phyloP scores from a whole-genome alignment of 2,329 filamentous ascomycete genomes.

The Fusarium xyrophilum region DNA sequence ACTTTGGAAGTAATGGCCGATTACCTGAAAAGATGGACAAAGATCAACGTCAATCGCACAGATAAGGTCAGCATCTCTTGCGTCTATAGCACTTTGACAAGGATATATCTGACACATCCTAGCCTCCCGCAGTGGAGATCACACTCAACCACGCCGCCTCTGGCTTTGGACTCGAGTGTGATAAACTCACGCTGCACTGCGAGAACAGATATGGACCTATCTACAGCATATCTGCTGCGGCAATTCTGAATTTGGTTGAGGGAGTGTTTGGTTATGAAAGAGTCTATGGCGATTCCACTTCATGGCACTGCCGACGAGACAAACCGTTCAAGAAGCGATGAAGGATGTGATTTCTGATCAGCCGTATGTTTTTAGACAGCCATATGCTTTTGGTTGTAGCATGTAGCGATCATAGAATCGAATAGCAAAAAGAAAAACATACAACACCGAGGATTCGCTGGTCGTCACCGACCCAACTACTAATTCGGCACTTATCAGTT shows the following conservation, averaged over 20 bases:
- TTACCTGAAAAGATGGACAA: constrained; percentile 57
- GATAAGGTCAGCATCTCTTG: constrained; percentile 42
- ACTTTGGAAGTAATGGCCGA: constrained; percentile 54
- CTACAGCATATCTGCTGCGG: constrained; percentile 51
- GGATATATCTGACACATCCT: not conserved
- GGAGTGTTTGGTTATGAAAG: constrained; percentile 54
- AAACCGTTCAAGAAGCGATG: constrained; percentile 15
- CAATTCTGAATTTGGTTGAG: constrained; percentile 56
- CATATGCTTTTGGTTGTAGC: not conserved
- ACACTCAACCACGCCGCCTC: constrained; percentile 54
- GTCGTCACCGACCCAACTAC: constrained; percentile 29
- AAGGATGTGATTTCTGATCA: fast-evolving
- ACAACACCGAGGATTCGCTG: constrained; percentile 31
- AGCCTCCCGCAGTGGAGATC: constrained; percentile 54
- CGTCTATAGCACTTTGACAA: not conserved
- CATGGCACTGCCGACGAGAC: constrained; percentile 41
- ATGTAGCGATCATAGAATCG: fast-evolving
- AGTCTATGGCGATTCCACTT: constrained; percentile 31
- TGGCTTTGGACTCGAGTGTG: constrained; percentile 53
- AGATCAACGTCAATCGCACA: constrained; percentile 50
- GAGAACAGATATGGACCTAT: constrained; percentile 44
- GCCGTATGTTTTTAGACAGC: fast-evolving
- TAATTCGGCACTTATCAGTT: constrained; percentile 28
- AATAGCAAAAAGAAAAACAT: constrained; percentile 11
- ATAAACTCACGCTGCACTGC: constrained; percentile 51